A percentile compares a stretch with the other conserved stretches of the same genome.
Evolutionary conservation across 306 rosid species (phyloP).

Genomic region (Prunus salicina): DNA sequence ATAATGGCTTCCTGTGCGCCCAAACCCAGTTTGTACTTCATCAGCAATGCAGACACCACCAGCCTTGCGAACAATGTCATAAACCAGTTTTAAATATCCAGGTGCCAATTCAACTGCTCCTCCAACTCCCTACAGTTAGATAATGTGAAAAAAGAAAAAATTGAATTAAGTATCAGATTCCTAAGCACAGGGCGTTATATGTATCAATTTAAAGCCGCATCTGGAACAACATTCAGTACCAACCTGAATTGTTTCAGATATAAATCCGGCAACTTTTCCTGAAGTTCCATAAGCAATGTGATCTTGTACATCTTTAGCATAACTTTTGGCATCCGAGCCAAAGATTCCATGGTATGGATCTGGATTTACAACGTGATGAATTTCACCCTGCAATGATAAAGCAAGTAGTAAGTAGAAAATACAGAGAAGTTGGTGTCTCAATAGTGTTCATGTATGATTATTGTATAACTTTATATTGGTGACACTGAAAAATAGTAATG

Average conservation of each 20-base stretch:
- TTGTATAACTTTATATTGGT: not conserved
- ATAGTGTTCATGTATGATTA: not conserved
- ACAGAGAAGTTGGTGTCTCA: conserved; percentile 13
- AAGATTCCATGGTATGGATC: conserved; percentile 83
- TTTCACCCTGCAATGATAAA: conserved; percentile 62
- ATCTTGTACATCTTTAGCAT: conserved; percentile 80
- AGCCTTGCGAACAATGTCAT: conserved; percentile 76
- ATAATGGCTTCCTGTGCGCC: conserved; percentile 88
- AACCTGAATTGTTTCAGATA: conserved; percentile 89
- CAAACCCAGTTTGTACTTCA: conserved; percentile 98
- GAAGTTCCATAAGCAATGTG: conserved; percentile 81
- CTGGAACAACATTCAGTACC: conserved; percentile 1
- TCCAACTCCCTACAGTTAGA: conserved; percentile 70
- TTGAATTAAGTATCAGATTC: not conserved
- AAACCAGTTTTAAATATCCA: conserved; percentile 79
- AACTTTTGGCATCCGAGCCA: conserved; percentile 61
- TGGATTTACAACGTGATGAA: conserved; percentile 81
- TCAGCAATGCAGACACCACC: conserved; percentile 98
- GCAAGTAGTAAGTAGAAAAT: conserved; percentile 14
- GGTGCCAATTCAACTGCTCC: conserved; percentile 88
- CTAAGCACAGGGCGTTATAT: not conserved
- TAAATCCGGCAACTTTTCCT: conserved; percentile 82
- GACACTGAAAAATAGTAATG: not conserved
- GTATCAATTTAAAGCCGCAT: conserved; percentile 6
- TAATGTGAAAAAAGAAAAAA: not conserved